These are phyloP conservation scores for Leavenworthia alabamica DNA, from an alignment of 345 rosid genomes.

Conservation along the genomic window DNA sequence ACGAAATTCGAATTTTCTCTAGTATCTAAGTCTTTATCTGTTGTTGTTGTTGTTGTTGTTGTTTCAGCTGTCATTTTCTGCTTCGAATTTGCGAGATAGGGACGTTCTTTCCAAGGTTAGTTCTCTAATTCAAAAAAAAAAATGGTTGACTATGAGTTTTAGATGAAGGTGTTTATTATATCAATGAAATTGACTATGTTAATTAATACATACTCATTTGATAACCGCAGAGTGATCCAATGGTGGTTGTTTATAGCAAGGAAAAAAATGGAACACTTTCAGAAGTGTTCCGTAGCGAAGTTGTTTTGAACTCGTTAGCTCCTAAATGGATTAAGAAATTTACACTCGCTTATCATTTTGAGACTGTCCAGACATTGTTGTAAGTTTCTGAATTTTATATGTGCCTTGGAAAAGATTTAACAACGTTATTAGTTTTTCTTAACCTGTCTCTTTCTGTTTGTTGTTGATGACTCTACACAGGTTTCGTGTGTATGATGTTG, in stretches of 20 bases:
- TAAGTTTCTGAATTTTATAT: conserved; percentile 32
- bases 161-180: no score
- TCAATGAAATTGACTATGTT: background rate
- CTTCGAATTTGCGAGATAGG: conserved; percentile 61
- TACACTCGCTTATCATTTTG: conserved; percentile 62
- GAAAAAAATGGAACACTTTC: conserved; percentile 50
- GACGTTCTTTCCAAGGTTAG: conserved; percentile 76
- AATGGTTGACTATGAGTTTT: background rate
- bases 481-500: conserved; percentile 70
- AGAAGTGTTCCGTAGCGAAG: conserved; percentile 84
- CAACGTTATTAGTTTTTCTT: no score
- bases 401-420: background rate
- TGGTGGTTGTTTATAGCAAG: conserved; percentile 53
- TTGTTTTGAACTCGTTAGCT: conserved; percentile 53
- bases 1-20: background rate
- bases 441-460: background rate
- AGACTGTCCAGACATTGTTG: conserved; percentile 66
- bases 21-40: no score
- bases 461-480: conserved; percentile 30
- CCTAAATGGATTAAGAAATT: conserved; percentile 76
- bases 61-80: conserved; percentile 68
- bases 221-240: conserved; percentile 64
- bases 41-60: background rate
- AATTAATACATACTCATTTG: background rate
- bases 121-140: background rate